phyloP scores from a whole-genome alignment of 2,329 filamentous ascomycete genomes.

The Emergomyces orientalis region DNA sequence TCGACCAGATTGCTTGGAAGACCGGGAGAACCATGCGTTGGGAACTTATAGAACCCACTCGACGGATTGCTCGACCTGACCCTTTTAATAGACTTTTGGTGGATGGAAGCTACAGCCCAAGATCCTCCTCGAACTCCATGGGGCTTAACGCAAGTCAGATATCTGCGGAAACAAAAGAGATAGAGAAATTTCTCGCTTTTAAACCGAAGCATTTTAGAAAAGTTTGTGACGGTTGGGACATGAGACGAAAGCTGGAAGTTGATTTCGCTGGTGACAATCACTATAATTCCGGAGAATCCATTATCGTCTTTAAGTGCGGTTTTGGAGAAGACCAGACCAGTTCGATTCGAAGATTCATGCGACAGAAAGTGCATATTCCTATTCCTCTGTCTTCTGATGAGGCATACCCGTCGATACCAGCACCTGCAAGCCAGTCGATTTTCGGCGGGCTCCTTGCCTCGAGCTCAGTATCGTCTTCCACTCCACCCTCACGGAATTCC shows the following conservation, averaged over 20 bases:
- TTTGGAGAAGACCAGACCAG: slow-evolving; percentile 49
- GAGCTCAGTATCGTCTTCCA: slow-evolving; percentile 10
- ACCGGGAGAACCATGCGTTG: slow-evolving; percentile 70
- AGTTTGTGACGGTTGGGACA: slow-evolving; percentile 79
- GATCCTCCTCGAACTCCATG: slow-evolving; percentile 66
- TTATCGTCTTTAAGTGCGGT: slow-evolving; percentile 67
- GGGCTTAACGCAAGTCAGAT: slow-evolving; percentile 61
- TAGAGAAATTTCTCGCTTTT: slow-evolving; percentile 64
- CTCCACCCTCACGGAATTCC: slow-evolving; percentile 16
- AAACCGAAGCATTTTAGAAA: slow-evolving; percentile 70
- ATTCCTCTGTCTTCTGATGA: slow-evolving; percentile 16
- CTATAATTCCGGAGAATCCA: slow-evolving; percentile 63
- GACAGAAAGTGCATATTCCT: slow-evolving; percentile 37
- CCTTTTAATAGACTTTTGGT: slow-evolving; percentile 59
- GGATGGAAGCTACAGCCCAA: slow-evolving; percentile 69
- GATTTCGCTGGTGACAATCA: slow-evolving; percentile 80
- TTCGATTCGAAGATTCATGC: slow-evolving; percentile 49
- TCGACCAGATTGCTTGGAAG: slow-evolving; percentile 64
- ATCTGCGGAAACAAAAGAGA: slow-evolving; percentile 66
- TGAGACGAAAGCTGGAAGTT: slow-evolving; percentile 73
- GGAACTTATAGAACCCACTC: slow-evolving; percentile 69
- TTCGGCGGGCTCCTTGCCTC: slow-evolving; percentile 39
- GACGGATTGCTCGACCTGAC: slow-evolving; percentile 61
- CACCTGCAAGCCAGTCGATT: slow-evolving; percentile 32
- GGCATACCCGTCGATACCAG: slow-evolving; percentile 16